Base-by-base conservation (phyloP, 1,139 yeast species). In the Hanseniaspora uvarum region DNA sequence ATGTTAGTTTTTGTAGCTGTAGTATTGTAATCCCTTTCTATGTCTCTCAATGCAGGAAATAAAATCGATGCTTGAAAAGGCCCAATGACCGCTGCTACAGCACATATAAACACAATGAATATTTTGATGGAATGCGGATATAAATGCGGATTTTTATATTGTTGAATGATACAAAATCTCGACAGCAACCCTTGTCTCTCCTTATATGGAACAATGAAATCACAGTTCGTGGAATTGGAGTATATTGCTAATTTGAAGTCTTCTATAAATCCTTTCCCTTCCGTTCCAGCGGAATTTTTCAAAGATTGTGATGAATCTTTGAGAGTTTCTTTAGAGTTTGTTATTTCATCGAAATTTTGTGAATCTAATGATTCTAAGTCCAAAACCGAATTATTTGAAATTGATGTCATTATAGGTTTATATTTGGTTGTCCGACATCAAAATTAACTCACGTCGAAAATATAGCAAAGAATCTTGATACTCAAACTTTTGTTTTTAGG, bases 21-120 rank as follows among this genome's bases (percentile, higher is more conserved):
- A 0, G 94, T 82, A 51, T 81, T 50, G 34, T 86, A 70, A 28
- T 78, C 79, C 0, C 58, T 56, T 5, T 76, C 76, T 41, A 86
- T 76, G 56, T 80, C 78, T 48, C 77, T 77, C 46, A 86, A 77
- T 0, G 94, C 94, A 0, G 96, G 95, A 53, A 85, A 75, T 65
- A 86, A 73, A 56, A 87, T 84, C 1, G 92, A 81, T 1, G 94
- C 83, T n/a, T 94, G 95, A 89, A 87, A 83, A 10, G 96, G 95
- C 0, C 95, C 95, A 52, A 85, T 76, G 64, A 83, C 71, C 1
- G 89, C 86, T 5, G 92, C 88, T 57, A 78, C 71, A 0, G 94
- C 89, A 41, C 86, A 78, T 30, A 84, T 70, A 34, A 77, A 68
- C 1, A 85, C 84, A 53, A 86, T 73, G n/a, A 73, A 55, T 55